Evolutionary conservation across 2,329 filamentous ascomycete species (phyloP), one percentile per base, ranked within the genome.

Genomic region (Phaeomoniella chlamydospora): DNA sequence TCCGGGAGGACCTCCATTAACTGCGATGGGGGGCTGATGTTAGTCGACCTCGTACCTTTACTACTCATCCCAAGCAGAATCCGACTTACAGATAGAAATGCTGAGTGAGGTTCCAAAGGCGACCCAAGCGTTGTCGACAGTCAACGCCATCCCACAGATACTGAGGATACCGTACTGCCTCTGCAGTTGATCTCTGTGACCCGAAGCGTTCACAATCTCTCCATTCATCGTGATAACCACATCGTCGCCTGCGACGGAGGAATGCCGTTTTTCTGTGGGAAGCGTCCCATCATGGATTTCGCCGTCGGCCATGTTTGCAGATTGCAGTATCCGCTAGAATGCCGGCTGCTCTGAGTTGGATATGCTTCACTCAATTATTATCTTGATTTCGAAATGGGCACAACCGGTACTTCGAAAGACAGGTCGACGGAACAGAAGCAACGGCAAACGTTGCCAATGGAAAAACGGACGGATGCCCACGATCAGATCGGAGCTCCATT

Each of bases 1-100:
- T 2, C 67, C 66, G 0, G 67, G 65, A 1, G 67, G 64, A 0
- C 68, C 68, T 32, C 68, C 68, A 50, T 72, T 70, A 45, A 60
- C 64, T 37, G 69, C 62, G 22, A 63, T 17, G 32, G 17, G 5
- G 5, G 30, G 14, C 13, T n/a, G n/a, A n/a, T n/a, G n/a, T n/a
- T n/a, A n/a, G n/a, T n/a, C n/a, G n/a, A n/a, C n/a, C n/a, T n/a
- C n/a, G n/a, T n/a, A 32, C 13, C 13, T 14, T 32, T 15, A 6
- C 30, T 6, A 6, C 5, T 14, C 17, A n/a, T 14, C 13, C 10
- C 13, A 14, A 6, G 14, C 5, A 5, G 5, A 14, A 18, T 13
- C 10, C 4, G 14, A 16, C 32, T 33, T 34, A 43, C 41, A 40
- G 18, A 45, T 44, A 26, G 39, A 41, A 10, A 41, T 34, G n/a